A percentile compares a stretch with the other conserved stretches of the same genome.
phyloP scores from a whole-genome alignment of 2,329 filamentous ascomycete species.

The Trichoderma harzianum region DNA sequence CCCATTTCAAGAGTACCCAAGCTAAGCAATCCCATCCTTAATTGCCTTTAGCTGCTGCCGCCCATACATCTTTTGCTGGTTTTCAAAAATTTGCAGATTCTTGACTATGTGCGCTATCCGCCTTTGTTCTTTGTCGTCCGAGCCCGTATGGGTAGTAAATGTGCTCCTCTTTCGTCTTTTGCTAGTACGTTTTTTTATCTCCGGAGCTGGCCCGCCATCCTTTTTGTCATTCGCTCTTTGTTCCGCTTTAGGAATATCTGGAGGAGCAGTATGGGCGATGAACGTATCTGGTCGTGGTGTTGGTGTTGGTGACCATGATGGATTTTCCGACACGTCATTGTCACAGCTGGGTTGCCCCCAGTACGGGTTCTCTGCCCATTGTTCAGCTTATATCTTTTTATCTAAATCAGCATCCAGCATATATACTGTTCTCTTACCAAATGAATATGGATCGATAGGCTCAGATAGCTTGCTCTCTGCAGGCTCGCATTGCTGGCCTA shows the following conservation, averaged over 20 bases:
- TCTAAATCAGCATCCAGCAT: background rate
- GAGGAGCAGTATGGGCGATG: background rate
- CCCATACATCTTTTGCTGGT: background rate
- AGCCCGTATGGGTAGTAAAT: background rate
- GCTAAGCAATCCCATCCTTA: background rate
- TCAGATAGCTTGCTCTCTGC: background rate
- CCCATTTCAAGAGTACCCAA: background rate
- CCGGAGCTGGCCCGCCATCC: background rate
- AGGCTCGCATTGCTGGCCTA: background rate
- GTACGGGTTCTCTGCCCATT: background rate
- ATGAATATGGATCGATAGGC: background rate
- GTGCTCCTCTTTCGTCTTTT: background rate
- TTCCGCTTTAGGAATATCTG: background rate
- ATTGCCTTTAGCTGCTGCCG: background rate
- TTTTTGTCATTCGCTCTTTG: background rate
- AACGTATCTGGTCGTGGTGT: background rate
- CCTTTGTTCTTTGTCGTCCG: background rate
- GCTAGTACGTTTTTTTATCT: background rate
- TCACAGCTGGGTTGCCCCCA: background rate
- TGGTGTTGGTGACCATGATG: background rate
- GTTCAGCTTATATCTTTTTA: background rate
- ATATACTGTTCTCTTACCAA: background rate
- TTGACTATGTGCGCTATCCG: background rate
- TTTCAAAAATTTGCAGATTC: background rate
- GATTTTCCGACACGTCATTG: background rate